These are phyloP conservation scores for Hypoxylon sp. DNA, from an alignment of 2,329 filamentous ascomycete species.

Conservation along the genomic window DNA sequence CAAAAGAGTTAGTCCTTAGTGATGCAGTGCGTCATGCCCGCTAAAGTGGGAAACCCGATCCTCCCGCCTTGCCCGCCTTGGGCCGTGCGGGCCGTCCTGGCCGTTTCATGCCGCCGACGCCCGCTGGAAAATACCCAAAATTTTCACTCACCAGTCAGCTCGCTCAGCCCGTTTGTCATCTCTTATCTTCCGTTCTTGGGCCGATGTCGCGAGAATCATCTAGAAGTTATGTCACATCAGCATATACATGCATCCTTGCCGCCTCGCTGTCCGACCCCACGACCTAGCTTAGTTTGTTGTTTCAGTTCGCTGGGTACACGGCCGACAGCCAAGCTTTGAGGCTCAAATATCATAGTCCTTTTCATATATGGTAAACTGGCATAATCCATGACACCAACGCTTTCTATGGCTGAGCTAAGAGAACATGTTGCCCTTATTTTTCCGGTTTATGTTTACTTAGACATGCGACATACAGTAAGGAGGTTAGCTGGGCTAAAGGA, in stretches of 20 bases:
- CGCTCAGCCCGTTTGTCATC: constrained; percentile 1
- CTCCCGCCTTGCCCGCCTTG: too few relatives aligned
- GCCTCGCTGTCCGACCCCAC: background rate
- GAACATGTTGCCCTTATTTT: too few relatives aligned
- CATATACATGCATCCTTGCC: background rate
- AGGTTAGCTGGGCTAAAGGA: too few relatives aligned
- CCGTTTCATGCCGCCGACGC: too few relatives aligned
- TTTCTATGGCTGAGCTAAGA: too few relatives aligned
- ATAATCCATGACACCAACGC: too few relatives aligned
- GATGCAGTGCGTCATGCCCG: constrained; percentile 31
- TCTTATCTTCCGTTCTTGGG: background rate
- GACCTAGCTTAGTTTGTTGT: too few relatives aligned
- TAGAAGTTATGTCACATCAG: background rate
- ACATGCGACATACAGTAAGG: too few relatives aligned
- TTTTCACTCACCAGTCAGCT: constrained; percentile 8
- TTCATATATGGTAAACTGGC: background rate
- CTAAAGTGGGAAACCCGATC: constrained; percentile 22
- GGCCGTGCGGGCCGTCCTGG: too few relatives aligned
- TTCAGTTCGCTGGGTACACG: background rate
- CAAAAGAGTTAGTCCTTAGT: constrained; percentile 7
- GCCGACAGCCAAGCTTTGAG: background rate
- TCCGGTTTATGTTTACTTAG: too few relatives aligned
- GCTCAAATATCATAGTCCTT: background rate
- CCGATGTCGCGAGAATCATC: constrained; percentile 2
- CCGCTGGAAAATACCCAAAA: background rate